These are phyloP conservation scores for Petunia axillaris DNA, from an alignment of 257 asterid genomes.

Conservation along the genomic window DNA sequence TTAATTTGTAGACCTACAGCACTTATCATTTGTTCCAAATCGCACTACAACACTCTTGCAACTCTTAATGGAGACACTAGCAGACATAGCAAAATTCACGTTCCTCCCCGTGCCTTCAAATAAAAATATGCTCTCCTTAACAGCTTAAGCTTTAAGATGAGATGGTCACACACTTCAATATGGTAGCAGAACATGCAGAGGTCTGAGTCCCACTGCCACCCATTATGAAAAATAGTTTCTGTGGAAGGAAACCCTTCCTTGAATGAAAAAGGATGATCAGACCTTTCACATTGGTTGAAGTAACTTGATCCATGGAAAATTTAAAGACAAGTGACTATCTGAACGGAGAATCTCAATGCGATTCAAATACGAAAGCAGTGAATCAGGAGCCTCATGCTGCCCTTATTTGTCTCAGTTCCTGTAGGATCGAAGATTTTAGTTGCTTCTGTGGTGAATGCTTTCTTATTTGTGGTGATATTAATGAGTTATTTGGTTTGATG, in stretches of 20 bases:
- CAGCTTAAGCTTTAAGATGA: too few relatives aligned
- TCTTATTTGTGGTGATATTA: neutral
- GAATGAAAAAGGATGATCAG: neutral
- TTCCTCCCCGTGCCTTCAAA: neutral
- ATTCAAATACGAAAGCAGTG: constrained; percentile 10
- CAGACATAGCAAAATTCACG: neutral
- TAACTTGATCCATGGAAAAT: neutral
- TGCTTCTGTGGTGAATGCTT: constrained; percentile 9
- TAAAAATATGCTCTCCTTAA: too few relatives aligned
- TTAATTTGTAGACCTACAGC: neutral
- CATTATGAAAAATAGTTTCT: too few relatives aligned
- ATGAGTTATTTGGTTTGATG: neutral
- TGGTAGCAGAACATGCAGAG: too few relatives aligned
- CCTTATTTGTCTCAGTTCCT: neutral
- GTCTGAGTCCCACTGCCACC: too few relatives aligned
- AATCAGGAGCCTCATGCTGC: constrained; percentile 1
- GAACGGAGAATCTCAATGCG: neutral
- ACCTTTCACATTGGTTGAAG: neutral
- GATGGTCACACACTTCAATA: too few relatives aligned
- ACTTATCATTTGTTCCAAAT: neutral
- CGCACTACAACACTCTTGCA: neutral
- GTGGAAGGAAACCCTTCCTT: neutral
- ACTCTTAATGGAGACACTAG: neutral
- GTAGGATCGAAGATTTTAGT: neutral
- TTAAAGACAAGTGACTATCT: neutral